Evolutionary conservation across 305 asterid genomes (phyloP).

Genomic region (Striga hermonthica): DNA sequence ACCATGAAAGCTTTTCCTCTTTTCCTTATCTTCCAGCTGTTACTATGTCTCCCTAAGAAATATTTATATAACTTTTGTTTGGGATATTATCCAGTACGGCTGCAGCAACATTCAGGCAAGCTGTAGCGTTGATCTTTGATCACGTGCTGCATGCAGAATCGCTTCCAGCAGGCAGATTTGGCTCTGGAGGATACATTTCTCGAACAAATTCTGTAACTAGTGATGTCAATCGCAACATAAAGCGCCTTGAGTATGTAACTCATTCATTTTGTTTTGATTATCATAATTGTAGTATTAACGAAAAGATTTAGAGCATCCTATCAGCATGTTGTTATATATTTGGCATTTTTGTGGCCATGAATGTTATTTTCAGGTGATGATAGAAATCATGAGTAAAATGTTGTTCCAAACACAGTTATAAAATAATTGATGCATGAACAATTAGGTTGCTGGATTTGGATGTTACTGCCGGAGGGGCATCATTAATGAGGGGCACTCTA

Average conservation of each 20-base stretch:
- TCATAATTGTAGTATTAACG: slow-evolving; percentile 25
- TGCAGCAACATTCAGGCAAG: slow-evolving; percentile 99
- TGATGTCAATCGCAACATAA: slow-evolving; percentile 89
- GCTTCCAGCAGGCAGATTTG: slow-evolving; percentile 76
- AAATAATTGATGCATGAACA: slow-evolving; percentile 34
- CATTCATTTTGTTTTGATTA: slow-evolving; percentile 23
- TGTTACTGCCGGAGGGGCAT: slow-evolving; percentile 61
- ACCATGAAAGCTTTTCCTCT: slow-evolving; percentile 25
- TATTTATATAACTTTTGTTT: slow-evolving; percentile 30
- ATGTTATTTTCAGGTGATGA: slow-evolving; percentile 9
- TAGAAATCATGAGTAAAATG: slow-evolving; percentile 27
- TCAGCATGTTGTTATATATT: slow-evolving; percentile 13
- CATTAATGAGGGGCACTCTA: slow-evolving; percentile 59
- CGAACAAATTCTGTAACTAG: slow-evolving; percentile 87
- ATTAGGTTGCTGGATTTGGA: slow-evolving; percentile 80
- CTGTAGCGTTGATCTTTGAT: slow-evolving; percentile 96
- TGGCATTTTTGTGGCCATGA: not conserved
- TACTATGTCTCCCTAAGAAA: slow-evolving; percentile 18
- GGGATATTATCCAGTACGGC: slow-evolving; percentile 79
- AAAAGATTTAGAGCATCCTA: slow-evolving; percentile 3
- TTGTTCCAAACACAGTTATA: slow-evolving; percentile 30
- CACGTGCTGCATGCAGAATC: slow-evolving; percentile 77
- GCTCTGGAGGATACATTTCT: slow-evolving; percentile 80
- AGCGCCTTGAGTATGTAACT: slow-evolving; percentile 73
- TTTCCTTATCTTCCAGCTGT: slow-evolving; percentile 28